Evolutionary conservation across 2,329 filamentous ascomycete genomes (phyloP), one percentile per base, ranked within the genome.

Genomic region (Venturia oleaginea): DNA sequence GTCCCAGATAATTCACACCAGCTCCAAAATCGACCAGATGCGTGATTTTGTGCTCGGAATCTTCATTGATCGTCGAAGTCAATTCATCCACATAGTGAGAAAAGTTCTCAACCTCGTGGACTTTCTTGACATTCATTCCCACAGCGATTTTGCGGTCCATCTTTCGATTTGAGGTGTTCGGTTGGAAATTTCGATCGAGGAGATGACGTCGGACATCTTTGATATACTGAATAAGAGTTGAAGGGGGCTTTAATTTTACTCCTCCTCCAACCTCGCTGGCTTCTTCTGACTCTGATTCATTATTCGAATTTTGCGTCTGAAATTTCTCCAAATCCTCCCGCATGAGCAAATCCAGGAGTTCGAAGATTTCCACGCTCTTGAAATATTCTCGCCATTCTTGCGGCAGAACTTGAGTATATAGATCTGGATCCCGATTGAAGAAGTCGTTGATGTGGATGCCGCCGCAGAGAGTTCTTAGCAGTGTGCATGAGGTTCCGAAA

Each of bases 401-500:
- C 0, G 92, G 90, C 1, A 99, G 76, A 1, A 93, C 83, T 1
- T 83, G 81, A 62, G 88, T 84, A 74, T 96, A 99, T 0, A 97
- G 82, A 67, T 91, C 89, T 5, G 91, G 90, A 59, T 91, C 85
- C 51, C 86, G 85, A 2, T 92, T 97, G 77, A 97, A 91, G 76
- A 99, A 97, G 74, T 99, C 94, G 65, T 97, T 82, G 67, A 99
- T 92, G 73, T 99, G 94, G 0, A 97, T 90, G n/a, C 93, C 92
- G 63, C 94, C 94, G 72, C 92, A 96, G n/a, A 99, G 82, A 32
- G 90, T 91, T 68, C 91, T 89, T 69, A 97, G 92, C 1, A 91
- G 80, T 63, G 87, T 84, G 57, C 89, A 90, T 2, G 85, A 86
- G 6, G 86, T 86, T 1, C 87, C 84, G 71, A 97, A 96, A 24